These are phyloP conservation scores for Exobasidium rhododendri DNA, from an alignment of 1,284 basidiomycete species.

Conservation along the genomic window DNA sequence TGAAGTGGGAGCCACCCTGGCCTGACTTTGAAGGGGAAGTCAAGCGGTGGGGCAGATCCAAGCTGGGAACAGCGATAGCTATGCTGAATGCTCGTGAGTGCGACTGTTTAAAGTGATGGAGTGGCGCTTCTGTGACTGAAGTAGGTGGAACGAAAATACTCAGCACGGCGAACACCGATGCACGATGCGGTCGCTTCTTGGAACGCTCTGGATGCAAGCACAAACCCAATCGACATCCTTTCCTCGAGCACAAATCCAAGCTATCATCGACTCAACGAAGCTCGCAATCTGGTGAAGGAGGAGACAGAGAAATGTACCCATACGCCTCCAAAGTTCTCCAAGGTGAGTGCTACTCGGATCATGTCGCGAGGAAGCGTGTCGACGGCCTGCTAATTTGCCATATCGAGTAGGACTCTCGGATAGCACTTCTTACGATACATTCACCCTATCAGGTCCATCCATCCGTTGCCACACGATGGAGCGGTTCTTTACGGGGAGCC, in stretches of 20 bases:
- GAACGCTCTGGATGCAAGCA: conserved; percentile 22
- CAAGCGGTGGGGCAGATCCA: conserved; percentile 38
- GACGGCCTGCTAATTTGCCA: no score
- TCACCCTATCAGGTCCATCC: conserved; percentile 39
- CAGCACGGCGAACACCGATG: conserved; percentile 4
- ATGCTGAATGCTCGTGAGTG: conserved; percentile 33
- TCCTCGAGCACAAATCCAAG: conserved; percentile 24
- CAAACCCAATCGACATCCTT: conserved; percentile 24
- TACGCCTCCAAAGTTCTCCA: conserved; percentile 38
- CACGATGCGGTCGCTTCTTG: conserved; percentile 6
- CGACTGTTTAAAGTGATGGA: no score
- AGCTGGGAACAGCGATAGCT: conserved; percentile 29
- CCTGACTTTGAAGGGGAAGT: conserved; percentile 31
- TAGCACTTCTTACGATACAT: conserved; percentile 34
- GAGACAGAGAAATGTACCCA: conserved; percentile 41
- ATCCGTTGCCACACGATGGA: conserved; percentile 38
- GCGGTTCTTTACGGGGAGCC: conserved; percentile 28
- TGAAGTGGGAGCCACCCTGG: conserved; percentile 36
- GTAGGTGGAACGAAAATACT: no score
- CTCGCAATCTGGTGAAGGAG: conserved; percentile 23
- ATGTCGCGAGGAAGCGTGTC: no score
- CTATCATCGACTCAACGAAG: conserved; percentile 26
- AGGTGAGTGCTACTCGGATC: conserved; percentile 15
- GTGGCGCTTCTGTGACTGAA: no score
- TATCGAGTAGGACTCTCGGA: conserved; percentile 26